Conservation (phyloP, 495 filamentous ascomycete species). For the Aspergillus cavernicola region DNA sequence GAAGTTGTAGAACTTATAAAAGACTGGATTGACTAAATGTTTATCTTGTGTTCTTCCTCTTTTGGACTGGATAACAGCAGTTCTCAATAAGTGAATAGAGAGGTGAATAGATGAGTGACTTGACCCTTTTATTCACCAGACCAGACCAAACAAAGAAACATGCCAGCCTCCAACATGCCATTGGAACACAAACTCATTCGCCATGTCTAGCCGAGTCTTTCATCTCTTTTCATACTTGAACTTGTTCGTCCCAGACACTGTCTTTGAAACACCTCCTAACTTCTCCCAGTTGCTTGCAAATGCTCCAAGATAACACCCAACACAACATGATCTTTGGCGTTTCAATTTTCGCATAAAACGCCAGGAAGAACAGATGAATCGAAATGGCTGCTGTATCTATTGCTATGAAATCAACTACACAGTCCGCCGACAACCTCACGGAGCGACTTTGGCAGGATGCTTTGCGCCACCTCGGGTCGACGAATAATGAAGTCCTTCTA, state of each 20-base stretch:
- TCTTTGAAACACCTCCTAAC: constrained; percentile 12
- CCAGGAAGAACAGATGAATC: background rate
- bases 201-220: constrained; percentile 16
- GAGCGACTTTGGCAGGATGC: constrained; percentile 29
- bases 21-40: background rate
- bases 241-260: constrained; percentile 4
- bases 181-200: constrained; percentile 16
- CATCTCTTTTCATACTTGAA: constrained; percentile 10
- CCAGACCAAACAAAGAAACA: constrained; percentile 23
- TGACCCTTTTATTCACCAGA: background rate
- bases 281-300: background rate
- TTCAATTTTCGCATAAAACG: background rate
- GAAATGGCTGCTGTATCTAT: constrained; percentile 20
- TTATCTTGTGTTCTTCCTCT: constrained; percentile 1
- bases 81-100: background rate
- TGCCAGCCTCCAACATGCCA: constrained; percentile 16
- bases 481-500: constrained; percentile 27
- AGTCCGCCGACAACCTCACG: constrained; percentile 18
- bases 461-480: constrained; percentile 22
- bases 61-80: background rate
- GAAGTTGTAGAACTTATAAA: background rate
- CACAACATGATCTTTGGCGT: background rate
- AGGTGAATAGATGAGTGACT: background rate
- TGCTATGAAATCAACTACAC: constrained; percentile 12
- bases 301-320: background rate